Evolutionary conservation across 257 asterid genomes (phyloP).

Genomic region (Oldenlandia corymbosa): DNA sequence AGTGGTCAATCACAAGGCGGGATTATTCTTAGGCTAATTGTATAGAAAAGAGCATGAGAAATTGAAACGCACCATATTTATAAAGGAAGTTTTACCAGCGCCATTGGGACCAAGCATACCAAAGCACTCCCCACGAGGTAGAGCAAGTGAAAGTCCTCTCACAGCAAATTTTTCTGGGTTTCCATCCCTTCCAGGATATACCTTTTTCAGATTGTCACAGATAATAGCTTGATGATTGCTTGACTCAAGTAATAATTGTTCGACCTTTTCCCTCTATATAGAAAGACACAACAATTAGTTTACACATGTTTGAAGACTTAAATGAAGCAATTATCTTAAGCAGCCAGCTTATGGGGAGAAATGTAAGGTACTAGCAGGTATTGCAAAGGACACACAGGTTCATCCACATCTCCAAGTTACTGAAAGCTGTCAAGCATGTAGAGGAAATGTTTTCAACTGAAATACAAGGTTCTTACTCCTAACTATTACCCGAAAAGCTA

Average conservation of each 20-base stretch:
- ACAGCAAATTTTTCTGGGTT: constrained; percentile 91
- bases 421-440: too few species aligned
- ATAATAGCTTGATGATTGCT: constrained; percentile 56
- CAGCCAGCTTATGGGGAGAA: neutral
- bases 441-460: too few species aligned
- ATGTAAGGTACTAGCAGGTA: neutral
- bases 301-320: constrained; percentile 6
- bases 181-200: constrained; percentile 88
- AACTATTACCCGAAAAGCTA: too few species aligned
- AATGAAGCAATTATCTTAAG: constrained; percentile 12
- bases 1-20: neutral
- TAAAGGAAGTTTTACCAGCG: constrained; percentile 96
- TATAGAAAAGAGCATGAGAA: constrained; percentile 5
- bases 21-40: neutral
- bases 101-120: constrained; percentile 99
- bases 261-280: constrained; percentile 83
- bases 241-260: constrained; percentile 57
- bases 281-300: constrained; percentile 22
- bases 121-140: constrained; percentile 92
- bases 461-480: too few species aligned
- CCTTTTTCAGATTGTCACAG: constrained; percentile 68
- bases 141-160: constrained; percentile 81
- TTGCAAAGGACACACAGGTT: neutral
- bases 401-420: too few species aligned
- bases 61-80: constrained; percentile 67